These are phyloP conservation scores for Ophiostoma himal-ulmi DNA, from an alignment of 2,329 filamentous ascomycete genomes.

Conservation along the genomic window DNA sequence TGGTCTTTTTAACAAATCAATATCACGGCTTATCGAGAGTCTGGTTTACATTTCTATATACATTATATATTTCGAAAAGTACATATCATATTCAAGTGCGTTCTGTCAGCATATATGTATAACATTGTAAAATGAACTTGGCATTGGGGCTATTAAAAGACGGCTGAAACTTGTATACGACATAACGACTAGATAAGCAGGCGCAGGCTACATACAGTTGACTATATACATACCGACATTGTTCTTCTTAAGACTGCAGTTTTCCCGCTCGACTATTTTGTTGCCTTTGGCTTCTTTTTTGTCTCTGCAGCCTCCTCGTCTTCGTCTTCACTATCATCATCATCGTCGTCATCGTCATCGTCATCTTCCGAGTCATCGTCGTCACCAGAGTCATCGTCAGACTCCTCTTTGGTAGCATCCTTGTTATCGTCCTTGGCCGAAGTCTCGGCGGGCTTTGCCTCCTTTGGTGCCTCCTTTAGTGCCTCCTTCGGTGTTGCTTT, in stretches of 20 bases:
- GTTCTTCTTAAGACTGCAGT: not conserved
- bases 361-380: not conserved
- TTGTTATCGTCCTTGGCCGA: not conserved
- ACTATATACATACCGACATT: not conserved
- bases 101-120: not conserved
- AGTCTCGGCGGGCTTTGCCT: not conserved
- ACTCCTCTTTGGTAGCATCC: not conserved
- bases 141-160: not conserved
- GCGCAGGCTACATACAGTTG: slow-evolving; percentile 1
- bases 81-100: not conserved
- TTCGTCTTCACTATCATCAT: not conserved
- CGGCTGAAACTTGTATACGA: not conserved
- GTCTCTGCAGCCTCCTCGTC: not conserved
- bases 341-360: not conserved
- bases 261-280: not conserved
- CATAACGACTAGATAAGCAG: not conserved
- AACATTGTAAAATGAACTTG: not conserved
- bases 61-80: not conserved
- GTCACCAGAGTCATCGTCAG: not conserved
- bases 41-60: not conserved
- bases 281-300: not conserved
- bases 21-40: not conserved
- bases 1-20: too few species aligned
- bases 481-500: not conserved
- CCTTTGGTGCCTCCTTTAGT: not conserved